These are phyloP conservation scores for Aspergillus bertholletiae DNA, from an alignment of 495 filamentous ascomycete species.

Conservation along the genomic window DNA sequence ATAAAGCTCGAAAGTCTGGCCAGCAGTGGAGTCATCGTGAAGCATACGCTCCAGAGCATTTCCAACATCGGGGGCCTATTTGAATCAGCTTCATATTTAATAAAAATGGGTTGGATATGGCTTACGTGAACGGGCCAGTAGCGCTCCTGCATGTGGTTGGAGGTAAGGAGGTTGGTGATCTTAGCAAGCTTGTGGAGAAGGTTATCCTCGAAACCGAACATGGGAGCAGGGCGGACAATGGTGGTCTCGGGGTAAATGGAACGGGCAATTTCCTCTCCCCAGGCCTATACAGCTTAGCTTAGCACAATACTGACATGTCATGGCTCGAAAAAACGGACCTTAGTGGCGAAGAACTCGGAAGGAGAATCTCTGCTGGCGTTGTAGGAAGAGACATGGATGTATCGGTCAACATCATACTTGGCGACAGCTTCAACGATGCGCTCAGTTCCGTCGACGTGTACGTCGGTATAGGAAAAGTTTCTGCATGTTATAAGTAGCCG, in stretches of 20 bases:
- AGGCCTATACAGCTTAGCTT: conserved; percentile 47
- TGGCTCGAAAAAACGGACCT: conserved; percentile 49
- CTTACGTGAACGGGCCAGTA: conserved; percentile 90
- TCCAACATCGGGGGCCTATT: conserved; percentile 81
- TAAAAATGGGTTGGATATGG: conserved; percentile 2
- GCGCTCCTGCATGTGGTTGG: conserved; percentile 89
- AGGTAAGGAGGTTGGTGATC: conserved; percentile 73
- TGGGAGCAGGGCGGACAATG: conserved; percentile 89
- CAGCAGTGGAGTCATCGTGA: conserved; percentile 82
- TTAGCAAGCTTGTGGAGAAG: conserved; percentile 83
- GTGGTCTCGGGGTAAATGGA: conserved; percentile 97
- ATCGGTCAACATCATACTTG: conserved; percentile 98
- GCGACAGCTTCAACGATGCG: conserved; percentile 93
- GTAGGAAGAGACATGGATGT: conserved; percentile 94
- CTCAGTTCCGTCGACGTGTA: conserved; percentile 91
- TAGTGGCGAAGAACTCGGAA: conserved; percentile 85
- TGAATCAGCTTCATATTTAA: conserved; percentile 14
- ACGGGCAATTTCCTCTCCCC: conserved; percentile 78
- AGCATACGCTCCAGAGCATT: conserved; percentile 83
- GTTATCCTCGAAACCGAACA: conserved; percentile 93
- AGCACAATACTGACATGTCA: conserved; percentile 7
- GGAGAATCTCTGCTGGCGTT: conserved; percentile 78
- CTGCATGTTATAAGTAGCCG: conserved; percentile 44
- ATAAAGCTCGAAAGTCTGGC: conserved; percentile 91
- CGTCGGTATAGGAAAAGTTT: conserved; percentile 91